Percentiles rank a stretch among this genome's conserved stretches.
phyloP scores from a whole-genome alignment of 495 filamentous ascomycete species.

The Friedmanniomyces simplex region DNA sequence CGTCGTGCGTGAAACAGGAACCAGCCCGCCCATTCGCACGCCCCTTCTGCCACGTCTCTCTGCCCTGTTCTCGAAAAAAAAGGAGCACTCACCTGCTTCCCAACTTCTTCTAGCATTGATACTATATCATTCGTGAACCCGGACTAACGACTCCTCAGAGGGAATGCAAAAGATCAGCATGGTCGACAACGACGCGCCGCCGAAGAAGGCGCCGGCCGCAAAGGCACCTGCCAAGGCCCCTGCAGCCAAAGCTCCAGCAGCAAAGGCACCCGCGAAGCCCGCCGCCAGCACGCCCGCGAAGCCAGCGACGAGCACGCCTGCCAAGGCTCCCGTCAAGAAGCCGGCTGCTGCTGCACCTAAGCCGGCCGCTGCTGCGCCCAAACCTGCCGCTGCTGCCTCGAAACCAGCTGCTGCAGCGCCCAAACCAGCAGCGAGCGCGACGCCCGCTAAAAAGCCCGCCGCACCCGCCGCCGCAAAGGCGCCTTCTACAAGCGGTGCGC shows the following conservation, averaged over 20 bases:
- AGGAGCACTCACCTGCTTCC: no score
- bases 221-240: not conserved
- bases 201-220: constrained; percentile 8
- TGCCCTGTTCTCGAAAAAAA: no score
- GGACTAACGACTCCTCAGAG: not conserved
- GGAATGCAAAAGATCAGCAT: constrained; percentile 14
- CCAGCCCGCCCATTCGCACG: no score
- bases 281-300: constrained; percentile 3
- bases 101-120: no score
- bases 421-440: not conserved
- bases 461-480: not conserved
- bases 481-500: not conserved
- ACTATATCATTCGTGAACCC: no score
- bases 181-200: constrained; percentile 18
- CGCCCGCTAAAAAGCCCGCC: not conserved
- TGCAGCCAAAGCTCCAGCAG: constrained; percentile 4
- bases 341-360: constrained; percentile 5
- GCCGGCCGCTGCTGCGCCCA: not conserved
- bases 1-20: no score
- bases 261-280: constrained; percentile 2
- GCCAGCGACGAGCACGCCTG: not conserved
- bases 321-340: constrained; percentile 9
- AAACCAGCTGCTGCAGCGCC: not conserved
- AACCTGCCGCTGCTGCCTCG: not conserved
- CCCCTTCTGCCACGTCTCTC: no score